Base-by-base conservation (phyloP, 257 asterid genomes). In the Solanum acaule region DNA sequence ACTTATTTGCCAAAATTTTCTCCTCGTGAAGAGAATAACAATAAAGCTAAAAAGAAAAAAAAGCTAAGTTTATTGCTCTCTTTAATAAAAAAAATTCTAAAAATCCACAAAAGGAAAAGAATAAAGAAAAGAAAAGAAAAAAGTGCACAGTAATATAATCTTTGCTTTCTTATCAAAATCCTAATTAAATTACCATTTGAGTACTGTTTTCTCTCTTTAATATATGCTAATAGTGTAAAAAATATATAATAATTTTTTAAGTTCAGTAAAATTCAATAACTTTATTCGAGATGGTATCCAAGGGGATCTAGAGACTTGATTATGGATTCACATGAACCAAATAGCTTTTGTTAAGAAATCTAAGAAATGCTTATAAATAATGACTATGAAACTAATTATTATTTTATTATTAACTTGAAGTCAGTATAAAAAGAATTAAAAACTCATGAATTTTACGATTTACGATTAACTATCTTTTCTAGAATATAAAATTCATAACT, bases 11-110 rank as follows among this genome's bases (percentile, higher is more conserved):
- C 29, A 86, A 86, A 71, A 75, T 4, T 59, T 88, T 86, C 91
- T 84, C 93, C 96, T 90, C 91, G 94, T 90, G 94, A 91, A 92
- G 88, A 91, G 98, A 93, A 95, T 93, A 92, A 88, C 86, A 89
- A 89, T 88, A 90, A 87, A 88, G 88, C 63, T 87, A 90, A 42
- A 35, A 18, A 31, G n/a, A 31, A 70, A 72, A 73, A 67, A 85
- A 90, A 90, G 10, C 2, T 18, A 2, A 91, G 84, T 83, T 86
- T 81, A 88, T n/a, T 84, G 88, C 82, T 81, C 78, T 93, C 56
- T 77, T 83, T 46, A 85, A 86, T 87, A 71, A 87, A 83, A 85
- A 88, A 88, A 88, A 90, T 86, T 87, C 93, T 88, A 56, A 75
- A 86, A 73, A 72, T 34, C 35, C 85, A 83, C 86, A 83, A 90